These are phyloP conservation scores for Camelina laxa DNA, from an alignment of 345 rosid genomes.

Conservation along the genomic window DNA sequence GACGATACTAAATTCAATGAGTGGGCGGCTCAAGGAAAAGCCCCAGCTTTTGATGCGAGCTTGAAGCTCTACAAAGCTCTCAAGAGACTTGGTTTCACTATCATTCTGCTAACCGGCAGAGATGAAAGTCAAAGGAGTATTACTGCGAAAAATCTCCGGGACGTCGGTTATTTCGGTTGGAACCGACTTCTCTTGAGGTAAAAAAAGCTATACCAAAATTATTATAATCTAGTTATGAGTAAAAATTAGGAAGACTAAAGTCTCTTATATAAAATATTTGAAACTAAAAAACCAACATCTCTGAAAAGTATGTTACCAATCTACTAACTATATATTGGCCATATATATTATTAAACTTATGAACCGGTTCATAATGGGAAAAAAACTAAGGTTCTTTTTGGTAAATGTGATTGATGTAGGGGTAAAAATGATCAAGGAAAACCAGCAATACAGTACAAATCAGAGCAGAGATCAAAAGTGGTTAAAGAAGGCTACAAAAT, in stretches of 20 bases:
- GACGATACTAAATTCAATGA: slow-evolving; percentile 48
- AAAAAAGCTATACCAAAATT: neutral
- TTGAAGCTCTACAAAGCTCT: slow-evolving; percentile 63
- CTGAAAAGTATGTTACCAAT: neutral
- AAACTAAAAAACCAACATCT: too few species aligned
- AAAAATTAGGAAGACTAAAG: neutral
- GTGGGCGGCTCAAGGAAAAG: slow-evolving; percentile 69
- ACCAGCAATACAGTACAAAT: slow-evolving; percentile 63
- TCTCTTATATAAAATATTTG: neutral
- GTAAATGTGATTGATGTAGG: slow-evolving; percentile 45
- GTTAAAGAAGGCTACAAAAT: slow-evolving; percentile 63
- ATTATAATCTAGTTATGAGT: too few species aligned
- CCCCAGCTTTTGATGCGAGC: slow-evolving; percentile 68
- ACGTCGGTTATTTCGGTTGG: slow-evolving; percentile 69
- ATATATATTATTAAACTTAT: slow-evolving; percentile 9
- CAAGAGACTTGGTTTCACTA: slow-evolving; percentile 61
- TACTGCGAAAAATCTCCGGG: slow-evolving; percentile 57
- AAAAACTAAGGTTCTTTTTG: neutral
- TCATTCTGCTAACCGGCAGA: slow-evolving; percentile 73
- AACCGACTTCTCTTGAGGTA: slow-evolving; percentile 80
- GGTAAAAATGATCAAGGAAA: slow-evolving; percentile 59
- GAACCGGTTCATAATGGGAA: neutral
- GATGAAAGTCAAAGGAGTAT: slow-evolving; percentile 61
- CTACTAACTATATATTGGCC: neutral
- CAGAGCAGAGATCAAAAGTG: slow-evolving; percentile 65